Conservation (phyloP, 768 basidiomycete species). For the Guyanaporus albipodus region DNA sequence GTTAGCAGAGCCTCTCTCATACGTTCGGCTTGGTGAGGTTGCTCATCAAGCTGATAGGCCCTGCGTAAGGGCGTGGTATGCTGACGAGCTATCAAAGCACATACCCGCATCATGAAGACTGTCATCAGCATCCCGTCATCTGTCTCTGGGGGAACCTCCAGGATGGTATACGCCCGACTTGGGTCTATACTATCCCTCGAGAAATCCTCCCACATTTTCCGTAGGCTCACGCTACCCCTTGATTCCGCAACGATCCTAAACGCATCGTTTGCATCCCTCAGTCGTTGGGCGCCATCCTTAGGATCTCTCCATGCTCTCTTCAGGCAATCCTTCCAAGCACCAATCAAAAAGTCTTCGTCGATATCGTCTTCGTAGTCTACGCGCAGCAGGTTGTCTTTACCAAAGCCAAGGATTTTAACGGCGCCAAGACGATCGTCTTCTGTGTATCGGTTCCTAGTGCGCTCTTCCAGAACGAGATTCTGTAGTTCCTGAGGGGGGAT, state of each 20-base stretch:
- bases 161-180: constrained; percentile 63
- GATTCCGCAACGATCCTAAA: constrained; percentile 66
- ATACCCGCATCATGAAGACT: constrained; percentile 66
- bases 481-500: constrained; percentile 46
- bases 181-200: constrained; percentile 61
- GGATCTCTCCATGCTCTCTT: constrained; percentile 51
- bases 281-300: constrained; percentile 41
- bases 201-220: constrained; percentile 49
- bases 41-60: constrained; percentile 59
- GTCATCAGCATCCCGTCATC: constrained; percentile 78
- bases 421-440: constrained; percentile 49
- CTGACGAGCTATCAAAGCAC: constrained; percentile 15
- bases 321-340: constrained; percentile 63
- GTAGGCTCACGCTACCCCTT: constrained; percentile 48
- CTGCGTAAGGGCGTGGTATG: constrained; percentile 7
- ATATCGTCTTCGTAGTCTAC: constrained; percentile 73
- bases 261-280: constrained; percentile 61
- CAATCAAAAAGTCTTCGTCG: constrained; percentile 63
- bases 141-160: constrained; percentile 66
- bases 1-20: constrained; percentile 70
- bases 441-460: constrained; percentile 61
- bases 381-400: constrained; percentile 49
- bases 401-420: constrained; percentile 59
- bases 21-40: constrained; percentile 59
- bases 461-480: constrained; percentile 57